Percentiles rank a stretch among this genome's conserved stretches.
phyloP scores from a whole-genome alignment of 768 basidiomycete species.

The Russula sp. region DNA sequence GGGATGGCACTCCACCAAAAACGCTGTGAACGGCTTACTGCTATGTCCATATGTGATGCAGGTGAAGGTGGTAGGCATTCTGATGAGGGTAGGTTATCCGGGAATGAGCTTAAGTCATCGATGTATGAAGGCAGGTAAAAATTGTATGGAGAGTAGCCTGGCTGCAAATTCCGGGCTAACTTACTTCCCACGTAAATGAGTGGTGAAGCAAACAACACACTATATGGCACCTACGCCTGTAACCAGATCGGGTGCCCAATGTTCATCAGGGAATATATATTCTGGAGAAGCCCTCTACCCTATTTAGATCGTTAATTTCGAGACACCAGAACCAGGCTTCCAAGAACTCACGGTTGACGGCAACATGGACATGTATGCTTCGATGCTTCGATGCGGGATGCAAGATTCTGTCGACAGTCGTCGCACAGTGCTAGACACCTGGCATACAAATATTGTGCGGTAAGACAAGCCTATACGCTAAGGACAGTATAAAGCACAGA shows the following conservation, averaged over 20 bases:
- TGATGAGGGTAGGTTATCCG: too few relatives aligned
- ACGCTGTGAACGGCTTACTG: too few relatives aligned
- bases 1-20: too few relatives aligned
- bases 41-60: too few relatives aligned
- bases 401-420: conserved; percentile 55
- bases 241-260: background rate
- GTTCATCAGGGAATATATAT: conserved; percentile 48
- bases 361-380: conserved; percentile 67
- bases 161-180: too few relatives aligned
- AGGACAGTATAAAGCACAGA: background rate
- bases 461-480: background rate
- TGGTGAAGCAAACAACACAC: background rate
- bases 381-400: conserved; percentile 46
- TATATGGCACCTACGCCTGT: background rate
- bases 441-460: background rate
- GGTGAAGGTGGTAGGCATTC: too few relatives aligned
- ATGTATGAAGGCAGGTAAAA: too few relatives aligned
- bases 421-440: conserved; percentile 57
- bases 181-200: background rate
- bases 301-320: conserved; percentile 22
- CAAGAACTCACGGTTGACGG: conserved; percentile 37
- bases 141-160: too few relatives aligned
- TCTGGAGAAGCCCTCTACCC: conserved; percentile 52
- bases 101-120: too few relatives aligned
- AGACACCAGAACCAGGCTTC: background rate